A percentile compares a stretch with the other conserved stretches of the same genome.
phyloP scores from a whole-genome alignment of 2,329 filamentous ascomycete species.

The Emericellopsis atlantica region DNA sequence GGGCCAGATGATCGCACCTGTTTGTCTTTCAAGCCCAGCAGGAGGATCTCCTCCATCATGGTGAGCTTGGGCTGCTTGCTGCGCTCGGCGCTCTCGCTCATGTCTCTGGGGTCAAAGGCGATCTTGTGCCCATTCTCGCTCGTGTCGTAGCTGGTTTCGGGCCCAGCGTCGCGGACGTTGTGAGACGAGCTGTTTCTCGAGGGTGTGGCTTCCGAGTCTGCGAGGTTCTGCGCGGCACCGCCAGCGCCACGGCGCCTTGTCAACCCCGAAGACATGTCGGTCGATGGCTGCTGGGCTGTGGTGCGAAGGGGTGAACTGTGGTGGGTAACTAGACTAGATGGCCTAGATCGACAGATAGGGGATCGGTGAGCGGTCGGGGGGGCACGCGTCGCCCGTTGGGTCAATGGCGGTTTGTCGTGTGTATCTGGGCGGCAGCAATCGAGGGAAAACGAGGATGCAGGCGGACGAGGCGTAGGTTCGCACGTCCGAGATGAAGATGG shows the following conservation, averaged over 20 bases:
- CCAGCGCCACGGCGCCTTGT: conserved; percentile 60
- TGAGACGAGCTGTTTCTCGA: conserved; percentile 45
- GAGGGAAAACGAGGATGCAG: no score
- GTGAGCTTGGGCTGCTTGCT: conserved; percentile 98
- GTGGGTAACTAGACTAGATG: not conserved
- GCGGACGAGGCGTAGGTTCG: no score
- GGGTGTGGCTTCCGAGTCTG: conserved; percentile 41
- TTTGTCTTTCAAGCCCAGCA: conserved; percentile 96
- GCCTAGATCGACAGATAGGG: not conserved
- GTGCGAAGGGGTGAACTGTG: not conserved
- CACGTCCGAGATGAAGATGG: no score
- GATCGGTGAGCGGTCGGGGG: not conserved
- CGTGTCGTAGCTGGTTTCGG: conserved; percentile 79
- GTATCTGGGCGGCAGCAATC: not conserved
- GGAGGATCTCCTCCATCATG: conserved; percentile 93
- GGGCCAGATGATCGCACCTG: conserved; percentile 49
- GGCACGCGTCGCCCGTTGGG: not conserved
- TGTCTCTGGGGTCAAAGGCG: conserved; percentile 91
- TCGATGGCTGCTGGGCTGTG: not conserved
- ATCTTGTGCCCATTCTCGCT: conserved; percentile 97
- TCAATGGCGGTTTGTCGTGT: not conserved
- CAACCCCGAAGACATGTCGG: conserved; percentile 32
- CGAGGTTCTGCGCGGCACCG: conserved; percentile 42
- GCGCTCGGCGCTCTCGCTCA: conserved; percentile 90
- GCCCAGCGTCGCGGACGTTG: conserved; percentile 41